These are phyloP conservation scores for Rhodofomes roseus DNA, from an alignment of 1,284 basidiomycete genomes.

Conservation along the genomic window DNA sequence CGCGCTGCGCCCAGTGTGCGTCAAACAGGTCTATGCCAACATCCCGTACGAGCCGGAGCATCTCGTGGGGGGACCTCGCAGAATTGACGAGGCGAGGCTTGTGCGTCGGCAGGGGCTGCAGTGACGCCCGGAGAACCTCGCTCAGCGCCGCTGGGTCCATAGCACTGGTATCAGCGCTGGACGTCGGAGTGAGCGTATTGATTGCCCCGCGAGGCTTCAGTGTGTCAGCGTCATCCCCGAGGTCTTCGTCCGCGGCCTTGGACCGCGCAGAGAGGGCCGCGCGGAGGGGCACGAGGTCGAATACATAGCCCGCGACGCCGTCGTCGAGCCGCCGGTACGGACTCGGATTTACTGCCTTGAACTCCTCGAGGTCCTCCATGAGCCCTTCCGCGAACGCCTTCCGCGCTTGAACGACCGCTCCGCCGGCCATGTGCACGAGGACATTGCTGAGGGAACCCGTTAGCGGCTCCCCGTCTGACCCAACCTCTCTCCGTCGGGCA, in stretches of 20 bases:
- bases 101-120: conserved; percentile 42
- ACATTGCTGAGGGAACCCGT: conserved; percentile 33
- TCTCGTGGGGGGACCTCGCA: conserved; percentile 64
- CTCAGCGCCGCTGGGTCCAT: conserved; percentile 8
- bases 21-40: conserved; percentile 77
- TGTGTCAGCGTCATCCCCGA: neutral
- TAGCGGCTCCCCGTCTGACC: neutral
- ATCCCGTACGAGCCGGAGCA: conserved; percentile 57
- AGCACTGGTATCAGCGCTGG: neutral
- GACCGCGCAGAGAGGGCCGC: conserved; percentile 14
- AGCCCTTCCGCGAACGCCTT: conserved; percentile 59
- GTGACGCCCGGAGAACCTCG: conserved; percentile 53
- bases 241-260: neutral
- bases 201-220: neutral
- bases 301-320: conserved; percentile 61
- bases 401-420: conserved; percentile 51
- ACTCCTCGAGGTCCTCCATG: conserved; percentile 49
- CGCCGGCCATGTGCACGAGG: conserved; percentile 68
- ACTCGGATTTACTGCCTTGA: conserved; percentile 49
- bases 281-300: conserved; percentile 62
- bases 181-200: neutral
- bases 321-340: conserved; percentile 59
- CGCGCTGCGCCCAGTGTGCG: conserved; percentile 61
- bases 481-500: neutral
- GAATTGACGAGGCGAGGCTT: conserved; percentile 66